A percentile compares a stretch with the other conserved stretches of the same genome.
Conservation (phyloP, 345 rosid genomes). For the Camelina sativa region DNA sequence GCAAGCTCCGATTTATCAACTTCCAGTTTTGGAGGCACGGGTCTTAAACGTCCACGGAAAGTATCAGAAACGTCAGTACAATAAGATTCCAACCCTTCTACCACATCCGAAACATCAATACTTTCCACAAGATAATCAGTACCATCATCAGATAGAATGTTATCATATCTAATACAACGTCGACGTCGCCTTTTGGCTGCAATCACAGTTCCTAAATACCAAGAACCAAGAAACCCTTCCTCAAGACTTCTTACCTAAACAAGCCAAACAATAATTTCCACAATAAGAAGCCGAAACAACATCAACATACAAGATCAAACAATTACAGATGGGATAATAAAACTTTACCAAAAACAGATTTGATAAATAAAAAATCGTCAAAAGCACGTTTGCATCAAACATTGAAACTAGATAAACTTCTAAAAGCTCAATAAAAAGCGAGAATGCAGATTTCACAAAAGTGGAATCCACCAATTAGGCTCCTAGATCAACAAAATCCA, state of each 20-base stretch:
- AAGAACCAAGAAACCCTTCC: constrained; percentile 82
- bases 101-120: constrained; percentile 49
- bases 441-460: constrained; percentile 23
- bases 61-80: constrained; percentile 24
- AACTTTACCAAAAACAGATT: not conserved
- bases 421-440: not conserved
- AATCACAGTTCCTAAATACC: constrained; percentile 66
- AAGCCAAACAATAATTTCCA: constrained; percentile 19
- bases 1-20: constrained; percentile 39
- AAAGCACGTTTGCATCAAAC: not conserved
- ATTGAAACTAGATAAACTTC: not conserved
- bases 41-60: constrained; percentile 59
- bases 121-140: constrained; percentile 48
- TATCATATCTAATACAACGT: constrained; percentile 52
- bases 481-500: constrained; percentile 8
- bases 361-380: not conserved
- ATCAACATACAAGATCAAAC: not conserved
- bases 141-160: constrained; percentile 55
- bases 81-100: constrained; percentile 41
- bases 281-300: not conserved
- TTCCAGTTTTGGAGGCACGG: constrained; percentile 54
- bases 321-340: not conserved
- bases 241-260: constrained; percentile 71
- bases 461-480: not conserved
- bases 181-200: constrained; percentile 25